phyloP scores from a whole-genome alignment of 1,139 yeast species.

The Schizosaccharomyces versatilis region DNA sequence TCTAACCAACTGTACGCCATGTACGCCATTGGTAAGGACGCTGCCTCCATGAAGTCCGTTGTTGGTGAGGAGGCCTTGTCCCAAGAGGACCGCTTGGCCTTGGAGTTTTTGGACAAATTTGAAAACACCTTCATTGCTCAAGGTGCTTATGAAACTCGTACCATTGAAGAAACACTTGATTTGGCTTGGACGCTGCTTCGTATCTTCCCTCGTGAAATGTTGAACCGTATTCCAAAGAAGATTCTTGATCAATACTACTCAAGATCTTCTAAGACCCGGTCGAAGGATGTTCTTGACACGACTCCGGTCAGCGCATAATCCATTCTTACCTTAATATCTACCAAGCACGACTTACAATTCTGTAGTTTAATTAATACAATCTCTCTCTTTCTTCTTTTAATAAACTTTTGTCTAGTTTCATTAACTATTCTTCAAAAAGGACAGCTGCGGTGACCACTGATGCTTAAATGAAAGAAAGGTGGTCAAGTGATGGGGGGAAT shows the following conservation, averaged over 20 bases:
- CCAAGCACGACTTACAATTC: not conserved
- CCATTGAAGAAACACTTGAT: constrained; percentile 70
- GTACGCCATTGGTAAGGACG: constrained; percentile 98
- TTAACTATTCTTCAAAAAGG: too few relatives aligned
- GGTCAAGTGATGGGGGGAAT: too few relatives aligned
- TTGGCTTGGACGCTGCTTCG: constrained; percentile 95
- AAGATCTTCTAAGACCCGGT: not conserved
- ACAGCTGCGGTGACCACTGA: too few relatives aligned
- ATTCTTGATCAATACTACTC: constrained; percentile 71
- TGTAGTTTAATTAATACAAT: not conserved
- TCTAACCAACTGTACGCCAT: constrained; percentile 96
- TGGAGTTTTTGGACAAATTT: constrained; percentile 91
- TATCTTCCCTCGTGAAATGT: constrained; percentile 95
- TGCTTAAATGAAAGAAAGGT: too few relatives aligned
- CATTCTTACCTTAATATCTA: not conserved
- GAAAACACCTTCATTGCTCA: constrained; percentile 87
- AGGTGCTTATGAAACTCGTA: constrained; percentile 20
- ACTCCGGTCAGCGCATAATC: not conserved
- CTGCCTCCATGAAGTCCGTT: constrained; percentile 99
- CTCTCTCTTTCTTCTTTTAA: not conserved
- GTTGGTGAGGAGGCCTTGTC: constrained; percentile 99
- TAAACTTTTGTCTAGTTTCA: too few relatives aligned
- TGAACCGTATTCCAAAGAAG: constrained; percentile 95
- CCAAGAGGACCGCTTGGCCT: constrained; percentile 85
- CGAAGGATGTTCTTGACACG: not conserved